Base-by-base conservation (phyloP, 257 asterid genomes). In the Ajuga chamaepitys region DNA sequence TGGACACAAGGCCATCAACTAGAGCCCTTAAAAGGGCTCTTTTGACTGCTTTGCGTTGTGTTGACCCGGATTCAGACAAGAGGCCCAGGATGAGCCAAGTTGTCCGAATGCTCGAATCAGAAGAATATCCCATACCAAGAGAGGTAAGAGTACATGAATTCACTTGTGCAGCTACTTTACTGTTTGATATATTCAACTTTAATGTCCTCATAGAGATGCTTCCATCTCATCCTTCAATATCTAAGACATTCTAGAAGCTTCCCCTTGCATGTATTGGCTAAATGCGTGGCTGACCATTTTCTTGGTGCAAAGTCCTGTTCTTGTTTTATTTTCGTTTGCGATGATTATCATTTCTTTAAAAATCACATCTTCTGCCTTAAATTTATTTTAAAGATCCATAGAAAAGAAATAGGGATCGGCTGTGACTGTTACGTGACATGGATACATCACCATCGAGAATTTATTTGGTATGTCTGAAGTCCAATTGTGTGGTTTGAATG, bases 11-110 rank as follows among this genome's bases (percentile, higher is more conserved):
- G 76, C 99, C 99, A 22, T 86, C 99, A 13, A 93, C 92, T 14
- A 74, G 97, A 68, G 92, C 95, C 66, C 95, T 93, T 48, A 93
- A 93, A 75, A 77, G 96, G 77, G 95, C 95, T 22, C 95, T 94
- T 40, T 75, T 88, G 83, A 89, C 97, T 59, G 99, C 97, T 75
- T 71, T 93, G 75, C 79, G 97, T 76, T 93, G 99, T 37, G 99
- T 93, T n/a, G 99, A 93, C 72, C 99, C 97, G 13, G 99, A 89
- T 83, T 89, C 99, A 16, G 95, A 93, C 81, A 89, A 93, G 82
- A 82, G 99, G 57, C 97, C 99, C 0, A 86, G 83, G 79, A 93
- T 93, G 99, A 86, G 88, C 77, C 97, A 87, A 75, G 97, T 89
- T 77, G 95, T 88, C 48, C 88, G 96, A 35, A 93, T 93, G 99